These are phyloP conservation scores for Arctium minus DNA, from an alignment of 129 eudicot genomes.

Conservation along the genomic window DNA sequence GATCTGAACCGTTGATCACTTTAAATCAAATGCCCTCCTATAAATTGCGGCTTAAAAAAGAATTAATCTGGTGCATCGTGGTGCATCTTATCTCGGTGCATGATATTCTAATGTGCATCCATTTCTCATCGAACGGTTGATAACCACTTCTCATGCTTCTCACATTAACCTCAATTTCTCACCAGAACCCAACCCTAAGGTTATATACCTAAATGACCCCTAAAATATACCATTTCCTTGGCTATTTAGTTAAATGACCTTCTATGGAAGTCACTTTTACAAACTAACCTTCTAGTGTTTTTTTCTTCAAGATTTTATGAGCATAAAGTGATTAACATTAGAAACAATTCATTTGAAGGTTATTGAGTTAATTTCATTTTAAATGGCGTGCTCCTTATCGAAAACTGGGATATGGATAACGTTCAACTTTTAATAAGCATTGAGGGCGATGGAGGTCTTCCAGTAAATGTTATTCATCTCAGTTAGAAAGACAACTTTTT, in stretches of 20 bases:
- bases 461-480: conserved; percentile 21
- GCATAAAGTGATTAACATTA: not conserved
- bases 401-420: conserved; percentile 46
- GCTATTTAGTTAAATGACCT: not conserved
- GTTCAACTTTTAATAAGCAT: conserved; percentile 38
- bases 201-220: not conserved
- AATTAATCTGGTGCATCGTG: too few species aligned
- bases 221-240: not conserved
- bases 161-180: too few species aligned
- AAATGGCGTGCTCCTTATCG: not conserved
- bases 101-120: too few species aligned
- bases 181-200: not conserved
- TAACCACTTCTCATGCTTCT: conserved; percentile 27
- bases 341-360: not conserved
- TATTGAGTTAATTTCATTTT: too few species aligned
- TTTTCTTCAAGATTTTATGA: not conserved
- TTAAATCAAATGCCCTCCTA: too few species aligned
- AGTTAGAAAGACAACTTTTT: not conserved
- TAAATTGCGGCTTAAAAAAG: too few species aligned
- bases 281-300: not conserved
- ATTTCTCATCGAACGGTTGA: not conserved
- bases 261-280: not conserved
- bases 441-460: conserved; percentile 55
- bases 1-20: too few species aligned
- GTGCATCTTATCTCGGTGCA: too few species aligned